phyloP scores from a whole-genome alignment of 2,329 filamentous ascomycete genomes.

The Berkeleyomyces rouxiae region DNA sequence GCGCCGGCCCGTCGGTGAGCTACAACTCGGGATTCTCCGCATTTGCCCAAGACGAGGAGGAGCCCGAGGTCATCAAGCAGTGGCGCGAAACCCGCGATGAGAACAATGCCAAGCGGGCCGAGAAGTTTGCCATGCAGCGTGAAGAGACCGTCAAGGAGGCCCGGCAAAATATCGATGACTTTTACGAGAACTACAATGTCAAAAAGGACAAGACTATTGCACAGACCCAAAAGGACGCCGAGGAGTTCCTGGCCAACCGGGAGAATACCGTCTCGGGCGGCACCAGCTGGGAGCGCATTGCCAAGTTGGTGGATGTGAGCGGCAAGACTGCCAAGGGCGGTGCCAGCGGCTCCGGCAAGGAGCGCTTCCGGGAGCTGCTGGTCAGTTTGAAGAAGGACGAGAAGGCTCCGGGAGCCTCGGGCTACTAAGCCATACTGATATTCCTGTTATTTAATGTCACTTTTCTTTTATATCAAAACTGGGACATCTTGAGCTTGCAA shows the following conservation, averaged over 20 bases:
- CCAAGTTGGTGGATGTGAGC: constrained; percentile 91
- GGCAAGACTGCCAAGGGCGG: constrained; percentile 82
- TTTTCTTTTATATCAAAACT: background rate
- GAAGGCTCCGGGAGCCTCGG: constrained; percentile 54
- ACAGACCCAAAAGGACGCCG: constrained; percentile 79
- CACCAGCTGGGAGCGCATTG: constrained; percentile 96
- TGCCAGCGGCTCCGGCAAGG: constrained; percentile 80
- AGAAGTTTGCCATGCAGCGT: constrained; percentile 69
- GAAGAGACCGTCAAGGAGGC: constrained; percentile 76
- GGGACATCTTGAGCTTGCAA: background rate
- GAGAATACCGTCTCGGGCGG: constrained; percentile 90
- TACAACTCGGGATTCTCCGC: constrained; percentile 47
- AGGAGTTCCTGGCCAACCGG: constrained; percentile 73
- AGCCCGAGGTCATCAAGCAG: constrained; percentile 74
- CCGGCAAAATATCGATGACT: constrained; percentile 90
- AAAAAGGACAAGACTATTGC: constrained; percentile 89
- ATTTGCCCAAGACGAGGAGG: constrained; percentile 48
- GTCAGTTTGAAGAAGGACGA: constrained; percentile 83
- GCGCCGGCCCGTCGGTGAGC: constrained; percentile 35
- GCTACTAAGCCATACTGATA: constrained; percentile 30
- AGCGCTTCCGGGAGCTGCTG: constrained; percentile 84
- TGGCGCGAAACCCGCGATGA: constrained; percentile 86
- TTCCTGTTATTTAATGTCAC: background rate
- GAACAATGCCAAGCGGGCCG: constrained; percentile 65
- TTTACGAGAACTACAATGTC: constrained; percentile 98